These are phyloP conservation scores for Hypoxylon lenormandii DNA, from an alignment of 495 filamentous ascomycete species.

Conservation along the genomic window DNA sequence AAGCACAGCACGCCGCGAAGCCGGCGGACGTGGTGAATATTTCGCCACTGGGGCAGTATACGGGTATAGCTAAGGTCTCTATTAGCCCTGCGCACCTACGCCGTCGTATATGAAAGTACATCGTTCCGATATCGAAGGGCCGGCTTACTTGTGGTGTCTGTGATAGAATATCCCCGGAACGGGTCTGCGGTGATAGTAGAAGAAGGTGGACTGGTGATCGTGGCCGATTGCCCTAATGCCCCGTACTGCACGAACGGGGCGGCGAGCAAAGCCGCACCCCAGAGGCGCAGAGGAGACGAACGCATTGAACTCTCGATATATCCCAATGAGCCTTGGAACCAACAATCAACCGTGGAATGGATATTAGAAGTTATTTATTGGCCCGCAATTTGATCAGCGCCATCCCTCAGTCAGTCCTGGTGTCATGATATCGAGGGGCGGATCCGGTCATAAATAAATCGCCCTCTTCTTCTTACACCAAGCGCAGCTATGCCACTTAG, in stretches of 20 bases:
- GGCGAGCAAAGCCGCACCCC: conserved; percentile 11
- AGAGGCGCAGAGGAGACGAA: not conserved
- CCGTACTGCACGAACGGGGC: conserved; percentile 5
- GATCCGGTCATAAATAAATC: conserved; percentile 12
- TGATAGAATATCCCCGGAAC: conserved; percentile 26
- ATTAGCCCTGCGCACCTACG: not conserved
- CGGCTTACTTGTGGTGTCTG: conserved; percentile 16
- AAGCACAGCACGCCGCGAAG: conserved; percentile 34
- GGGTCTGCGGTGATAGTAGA: conserved; percentile 23
- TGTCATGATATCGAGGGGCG: not conserved
- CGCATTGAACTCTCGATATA: not conserved
- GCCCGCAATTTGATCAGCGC: too few relatives aligned
- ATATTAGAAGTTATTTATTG: too few relatives aligned
- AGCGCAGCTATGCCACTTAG: not conserved
- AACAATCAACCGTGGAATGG: too few relatives aligned
- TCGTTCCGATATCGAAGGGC: not conserved
- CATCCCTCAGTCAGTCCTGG: too few relatives aligned
- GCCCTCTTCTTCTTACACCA: not conserved
- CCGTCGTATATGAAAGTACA: too few relatives aligned
- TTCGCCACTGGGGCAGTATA: conserved; percentile 28
- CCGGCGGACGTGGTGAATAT: conserved; percentile 24
- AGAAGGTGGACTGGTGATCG: conserved; percentile 4
- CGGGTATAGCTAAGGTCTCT: conserved; percentile 13
- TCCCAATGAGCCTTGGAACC: too few relatives aligned
- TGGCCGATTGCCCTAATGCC: conserved; percentile 13